phyloP scores from a whole-genome alignment of 2,329 filamentous ascomycete species.

The Pestalotiopsis sp. region DNA sequence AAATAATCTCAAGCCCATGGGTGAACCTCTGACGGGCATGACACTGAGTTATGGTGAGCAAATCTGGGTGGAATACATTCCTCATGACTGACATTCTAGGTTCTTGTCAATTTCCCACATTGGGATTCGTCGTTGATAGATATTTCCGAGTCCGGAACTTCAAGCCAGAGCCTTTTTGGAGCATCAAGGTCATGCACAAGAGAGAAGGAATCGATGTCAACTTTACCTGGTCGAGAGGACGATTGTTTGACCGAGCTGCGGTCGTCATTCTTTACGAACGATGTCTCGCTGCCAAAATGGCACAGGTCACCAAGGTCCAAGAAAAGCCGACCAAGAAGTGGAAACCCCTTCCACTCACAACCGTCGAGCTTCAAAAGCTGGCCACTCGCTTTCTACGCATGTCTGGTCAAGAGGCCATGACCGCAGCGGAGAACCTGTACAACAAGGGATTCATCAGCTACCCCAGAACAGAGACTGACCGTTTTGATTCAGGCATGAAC shows the following conservation, averaged over 20 bases:
- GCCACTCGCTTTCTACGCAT: slow-evolving; percentile 87
- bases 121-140: slow-evolving; percentile 95
- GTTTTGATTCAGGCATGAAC: slow-evolving; percentile 89
- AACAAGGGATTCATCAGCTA: slow-evolving; percentile 97
- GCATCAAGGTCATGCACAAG: slow-evolving; percentile 79
- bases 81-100: slow-evolving; percentile 42
- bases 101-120: slow-evolving; percentile 93
- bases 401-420: slow-evolving; percentile 90
- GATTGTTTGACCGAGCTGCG: slow-evolving; percentile 84
- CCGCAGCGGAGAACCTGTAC: slow-evolving; percentile 81
- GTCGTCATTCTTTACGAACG: slow-evolving; percentile 82
- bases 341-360: slow-evolving; percentile 91
- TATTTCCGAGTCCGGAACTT: slow-evolving; percentile 96
- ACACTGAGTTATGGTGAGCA: slow-evolving; percentile 77
- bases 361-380: slow-evolving; percentile 94
- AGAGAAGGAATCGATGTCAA: slow-evolving; percentile 77
- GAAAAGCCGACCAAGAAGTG: slow-evolving; percentile 93
- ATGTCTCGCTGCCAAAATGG: slow-evolving; percentile 74
- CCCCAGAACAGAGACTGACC: slow-evolving; percentile 93
- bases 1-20: slow-evolving; percentile 70
- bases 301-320: slow-evolving; percentile 80
- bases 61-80: slow-evolving; percentile 15
- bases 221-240: slow-evolving; percentile 80
- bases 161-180: slow-evolving; percentile 89
- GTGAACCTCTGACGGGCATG: slow-evolving; percentile 63